Conservation (phyloP, 2,329 filamentous ascomycete species). For the Pseudogymnoascus sp. region DNA sequence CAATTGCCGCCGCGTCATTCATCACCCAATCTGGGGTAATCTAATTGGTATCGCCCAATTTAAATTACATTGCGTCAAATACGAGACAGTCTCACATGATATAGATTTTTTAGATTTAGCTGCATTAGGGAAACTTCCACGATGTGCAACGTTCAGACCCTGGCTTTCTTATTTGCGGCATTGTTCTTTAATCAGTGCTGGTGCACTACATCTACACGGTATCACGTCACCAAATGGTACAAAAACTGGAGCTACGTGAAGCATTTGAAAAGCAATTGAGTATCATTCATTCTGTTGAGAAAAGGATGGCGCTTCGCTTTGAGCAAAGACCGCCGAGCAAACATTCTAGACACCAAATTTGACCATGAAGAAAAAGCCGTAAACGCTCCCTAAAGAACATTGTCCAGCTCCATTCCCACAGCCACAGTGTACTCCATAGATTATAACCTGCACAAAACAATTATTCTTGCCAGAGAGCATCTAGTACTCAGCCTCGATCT, state of each 20-base stretch:
- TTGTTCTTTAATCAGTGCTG: background rate
- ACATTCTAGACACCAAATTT: constrained; percentile 14
- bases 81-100: constrained; percentile 7
- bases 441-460: constrained; percentile 24
- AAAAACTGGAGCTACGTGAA: background rate
- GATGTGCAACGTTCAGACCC: background rate
- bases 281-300: constrained; percentile 22
- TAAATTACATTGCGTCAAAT: background rate
- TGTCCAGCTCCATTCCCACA: constrained; percentile 23
- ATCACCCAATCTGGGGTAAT: constrained; percentile 6
- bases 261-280: constrained; percentile 16
- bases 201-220: constrained; percentile 2
- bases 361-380: constrained; percentile 23
- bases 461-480: constrained; percentile 17
- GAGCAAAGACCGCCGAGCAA: constrained; percentile 12
- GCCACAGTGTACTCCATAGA: constrained; percentile 23
- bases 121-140: background rate
- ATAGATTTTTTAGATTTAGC: background rate
- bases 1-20: constrained; percentile 8
- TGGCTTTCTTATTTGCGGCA: background rate
- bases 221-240: constrained; percentile 1
- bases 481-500: constrained; percentile 87
- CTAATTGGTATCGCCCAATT: constrained; percentile 1
- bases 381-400: constrained; percentile 21
- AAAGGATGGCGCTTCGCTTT: constrained; percentile 20